Base-by-base conservation (phyloP, 805 yeast genomes). In the Kodamaea kakaduensis region DNA sequence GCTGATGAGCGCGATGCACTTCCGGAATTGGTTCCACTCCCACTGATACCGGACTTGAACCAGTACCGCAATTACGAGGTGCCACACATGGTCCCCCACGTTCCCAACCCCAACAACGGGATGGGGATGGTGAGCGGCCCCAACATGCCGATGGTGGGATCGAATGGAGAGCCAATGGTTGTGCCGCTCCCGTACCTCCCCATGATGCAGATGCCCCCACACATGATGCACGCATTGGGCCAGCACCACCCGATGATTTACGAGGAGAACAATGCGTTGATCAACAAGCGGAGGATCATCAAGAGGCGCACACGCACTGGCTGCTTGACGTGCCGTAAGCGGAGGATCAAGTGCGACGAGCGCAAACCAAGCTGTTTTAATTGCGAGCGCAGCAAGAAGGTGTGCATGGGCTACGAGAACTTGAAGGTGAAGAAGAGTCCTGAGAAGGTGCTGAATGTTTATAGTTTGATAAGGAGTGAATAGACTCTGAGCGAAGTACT, bases 271-370 rank as follows among this genome's bases (percentile, higher is more conserved):
- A 54, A 58, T 28, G 61, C 64, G 17, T 43, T 56, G 36, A 24
- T 60, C 32, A 53, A 56, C 45, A 64, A 63, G 40, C 51, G 72
- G 32, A 54, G 75, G 31, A 65, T 69, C 42, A 67, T 75, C 41
- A 72, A 78, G 48, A 62, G 81, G 30, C 64, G 89, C 34, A 82
- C 88, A 2, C 65, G 84, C 48, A 81, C 88, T 0, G 90, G 90
- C 2, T 82, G 89, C 53, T 56, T 79, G 40, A 81, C 88, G 1
- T 81, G 88, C 54, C 65, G 87, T 23, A 72, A 77, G 50, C 60
- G 87, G 43, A 61, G 88, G 29, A 78, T 81, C 49, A 81, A 81
- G 59, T 82, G 89, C 56, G 89, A 82, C 56, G 89, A 82, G 59
- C 56, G 79, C 32, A 81, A 77, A 47, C 87, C 88, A 1, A 65